Evolutionary conservation across 345 rosid species (phyloP).

Genomic region (Conringia planisiliqua): DNA sequence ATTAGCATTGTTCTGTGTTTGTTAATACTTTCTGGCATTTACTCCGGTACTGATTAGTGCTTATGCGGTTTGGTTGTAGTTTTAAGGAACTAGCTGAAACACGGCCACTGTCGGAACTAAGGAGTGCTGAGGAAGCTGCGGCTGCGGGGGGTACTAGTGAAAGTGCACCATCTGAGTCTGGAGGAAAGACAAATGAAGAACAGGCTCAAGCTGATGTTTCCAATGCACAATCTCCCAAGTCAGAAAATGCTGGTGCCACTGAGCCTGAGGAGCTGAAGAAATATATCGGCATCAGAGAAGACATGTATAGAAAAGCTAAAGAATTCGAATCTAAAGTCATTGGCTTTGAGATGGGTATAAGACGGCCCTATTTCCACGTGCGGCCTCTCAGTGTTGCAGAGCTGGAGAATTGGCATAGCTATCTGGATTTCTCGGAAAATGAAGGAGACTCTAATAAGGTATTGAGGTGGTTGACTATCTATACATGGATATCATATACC

Average conservation of each 20-base stretch:
- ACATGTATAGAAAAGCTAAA: constrained; percentile 1
- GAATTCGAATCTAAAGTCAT: background rate
- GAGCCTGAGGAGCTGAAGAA: background rate
- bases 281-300: background rate
- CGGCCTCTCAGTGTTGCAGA: constrained; percentile 13
- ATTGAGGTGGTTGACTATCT: background rate
- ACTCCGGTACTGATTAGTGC: background rate
- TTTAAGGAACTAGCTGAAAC: constrained; percentile 7
- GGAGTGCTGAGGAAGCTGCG: background rate
- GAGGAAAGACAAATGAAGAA: background rate
- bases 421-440: background rate
- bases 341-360: constrained; percentile 12
- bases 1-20: background rate
- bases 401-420: constrained; percentile 12
- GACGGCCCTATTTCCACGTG: constrained; percentile 14
- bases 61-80: background rate
- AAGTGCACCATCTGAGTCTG: background rate
- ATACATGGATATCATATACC: background rate
- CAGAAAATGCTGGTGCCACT: background rate
- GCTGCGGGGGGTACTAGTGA: background rate
- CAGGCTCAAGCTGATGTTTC: background rate
- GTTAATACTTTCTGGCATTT: background rate
- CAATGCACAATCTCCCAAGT: background rate
- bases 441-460: constrained; percentile 1
- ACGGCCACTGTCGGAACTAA: background rate